phyloP scores from a whole-genome alignment of 106 monocot species.

The Dendrobium catenatum region DNA sequence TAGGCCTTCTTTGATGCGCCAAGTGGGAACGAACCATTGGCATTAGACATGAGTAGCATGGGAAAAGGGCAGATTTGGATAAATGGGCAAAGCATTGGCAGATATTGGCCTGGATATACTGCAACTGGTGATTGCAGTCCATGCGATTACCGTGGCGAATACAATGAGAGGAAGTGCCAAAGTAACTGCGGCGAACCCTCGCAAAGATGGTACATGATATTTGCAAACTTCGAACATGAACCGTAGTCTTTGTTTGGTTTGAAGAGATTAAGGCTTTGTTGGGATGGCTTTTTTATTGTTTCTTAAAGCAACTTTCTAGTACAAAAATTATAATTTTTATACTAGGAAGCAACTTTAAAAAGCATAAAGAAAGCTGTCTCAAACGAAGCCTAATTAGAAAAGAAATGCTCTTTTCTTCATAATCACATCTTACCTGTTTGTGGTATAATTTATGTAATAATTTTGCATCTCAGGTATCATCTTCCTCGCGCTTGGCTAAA shows the following conservation, averaged over 20 bases:
- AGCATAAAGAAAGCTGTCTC: no score
- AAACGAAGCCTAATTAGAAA: no score
- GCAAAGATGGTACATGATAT: slow-evolving; percentile 67
- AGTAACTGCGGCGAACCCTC: slow-evolving; percentile 79
- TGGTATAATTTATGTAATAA: no score
- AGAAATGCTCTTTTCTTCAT: background rate
- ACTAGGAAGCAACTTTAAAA: no score
- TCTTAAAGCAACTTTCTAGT: no score
- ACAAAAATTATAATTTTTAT: no score
- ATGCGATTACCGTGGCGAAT: slow-evolving; percentile 76
- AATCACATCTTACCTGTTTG: no score
- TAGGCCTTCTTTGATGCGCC: slow-evolving; percentile 85
- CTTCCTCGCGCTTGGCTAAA: slow-evolving; percentile 85
- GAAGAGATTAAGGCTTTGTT: background rate
- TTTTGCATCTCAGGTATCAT: slow-evolving; percentile 53
- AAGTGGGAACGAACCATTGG: slow-evolving; percentile 69
- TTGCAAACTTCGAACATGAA: background rate
- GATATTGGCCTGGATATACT: slow-evolving; percentile 89
- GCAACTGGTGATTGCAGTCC: slow-evolving; percentile 50
- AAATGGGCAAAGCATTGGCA: slow-evolving; percentile 85
- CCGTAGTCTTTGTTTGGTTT: background rate
- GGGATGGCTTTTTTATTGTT: no score
- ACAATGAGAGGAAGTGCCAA: slow-evolving; percentile 72
- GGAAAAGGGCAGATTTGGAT: slow-evolving; percentile 95
- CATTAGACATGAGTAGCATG: slow-evolving; percentile 93